phyloP scores from a whole-genome alignment of 2,329 filamentous ascomycete genomes.

The Cladosporium sp. region DNA sequence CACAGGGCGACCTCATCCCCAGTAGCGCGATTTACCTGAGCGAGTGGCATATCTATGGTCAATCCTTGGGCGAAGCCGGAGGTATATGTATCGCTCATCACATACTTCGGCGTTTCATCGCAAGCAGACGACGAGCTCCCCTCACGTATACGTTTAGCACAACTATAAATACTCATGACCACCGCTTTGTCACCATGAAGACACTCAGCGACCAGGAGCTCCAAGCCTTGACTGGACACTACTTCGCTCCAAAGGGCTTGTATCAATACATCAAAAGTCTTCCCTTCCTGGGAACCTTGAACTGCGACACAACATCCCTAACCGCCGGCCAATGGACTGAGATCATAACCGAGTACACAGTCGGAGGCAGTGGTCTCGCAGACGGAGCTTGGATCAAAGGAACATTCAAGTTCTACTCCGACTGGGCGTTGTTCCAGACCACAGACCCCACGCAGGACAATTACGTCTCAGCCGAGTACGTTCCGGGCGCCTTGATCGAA shows the following conservation, averaged over 20 bases:
- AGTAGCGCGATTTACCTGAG: too few species aligned
- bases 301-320: conserved; percentile 1
- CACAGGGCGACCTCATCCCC: not conserved
- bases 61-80: too few species aligned
- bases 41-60: too few species aligned
- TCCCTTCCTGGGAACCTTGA: conserved; percentile 15
- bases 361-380: conserved; percentile 11
- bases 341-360: conserved; percentile 1
- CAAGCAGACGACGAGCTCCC: too few species aligned
- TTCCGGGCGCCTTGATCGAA: conserved; percentile 24
- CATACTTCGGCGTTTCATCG: too few species aligned
- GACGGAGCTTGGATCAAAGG: conserved; percentile 17
- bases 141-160: too few species aligned
- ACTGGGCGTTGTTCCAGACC: conserved; percentile 16
- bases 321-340: conserved; percentile 19
- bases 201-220: not conserved
- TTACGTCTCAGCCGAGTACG: conserved; percentile 38
- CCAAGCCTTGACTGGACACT: not conserved
- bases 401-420: conserved; percentile 16
- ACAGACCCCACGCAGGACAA: conserved; percentile 7
- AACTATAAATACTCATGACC: not conserved
- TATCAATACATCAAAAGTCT: conserved; percentile 16
- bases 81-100: too few species aligned
- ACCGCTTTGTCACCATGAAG: not conserved
- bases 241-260: conserved; percentile 16